phyloP scores from a whole-genome alignment of 2,329 filamentous ascomycete genomes.

The Fusarium concolor region DNA sequence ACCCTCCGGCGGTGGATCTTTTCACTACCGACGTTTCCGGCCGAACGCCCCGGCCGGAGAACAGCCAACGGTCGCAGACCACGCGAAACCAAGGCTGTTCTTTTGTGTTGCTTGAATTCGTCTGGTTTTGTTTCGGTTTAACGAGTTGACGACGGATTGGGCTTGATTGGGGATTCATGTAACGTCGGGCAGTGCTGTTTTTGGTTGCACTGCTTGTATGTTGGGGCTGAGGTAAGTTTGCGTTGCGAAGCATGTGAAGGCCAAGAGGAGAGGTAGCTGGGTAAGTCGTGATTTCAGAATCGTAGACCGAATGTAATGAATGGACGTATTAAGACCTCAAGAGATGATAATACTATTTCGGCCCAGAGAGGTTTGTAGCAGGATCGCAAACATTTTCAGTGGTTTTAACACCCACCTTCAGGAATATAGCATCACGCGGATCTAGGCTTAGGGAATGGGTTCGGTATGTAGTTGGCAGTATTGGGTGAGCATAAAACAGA shows the following conservation, averaged over 20 bases:
- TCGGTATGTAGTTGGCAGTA: no score
- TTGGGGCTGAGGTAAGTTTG: not conserved
- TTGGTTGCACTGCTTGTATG: constrained; percentile 12
- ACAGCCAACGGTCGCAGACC: constrained; percentile 14
- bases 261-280: not conserved
- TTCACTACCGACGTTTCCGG: constrained; percentile 43
- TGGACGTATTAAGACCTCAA: no score
- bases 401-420: no score
- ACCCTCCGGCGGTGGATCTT: constrained; percentile 27
- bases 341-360: no score
- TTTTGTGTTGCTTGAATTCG: constrained; percentile 12
- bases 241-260: not conserved
- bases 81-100: not conserved
- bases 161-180: constrained; percentile 6
- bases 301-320: no score
- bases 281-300: not conserved
- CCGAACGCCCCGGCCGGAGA: constrained; percentile 22
- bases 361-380: no score
- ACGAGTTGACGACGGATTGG: constrained; percentile 28
- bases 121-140: constrained; percentile 32
- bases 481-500: no score
- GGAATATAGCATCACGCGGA: no score
- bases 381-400: no score
- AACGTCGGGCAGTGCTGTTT: constrained; percentile 30
- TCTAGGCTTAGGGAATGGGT: no score